Base-by-base conservation (phyloP, 2,329 filamentous ascomycete species). In the Neospermospora avenae region DNA sequence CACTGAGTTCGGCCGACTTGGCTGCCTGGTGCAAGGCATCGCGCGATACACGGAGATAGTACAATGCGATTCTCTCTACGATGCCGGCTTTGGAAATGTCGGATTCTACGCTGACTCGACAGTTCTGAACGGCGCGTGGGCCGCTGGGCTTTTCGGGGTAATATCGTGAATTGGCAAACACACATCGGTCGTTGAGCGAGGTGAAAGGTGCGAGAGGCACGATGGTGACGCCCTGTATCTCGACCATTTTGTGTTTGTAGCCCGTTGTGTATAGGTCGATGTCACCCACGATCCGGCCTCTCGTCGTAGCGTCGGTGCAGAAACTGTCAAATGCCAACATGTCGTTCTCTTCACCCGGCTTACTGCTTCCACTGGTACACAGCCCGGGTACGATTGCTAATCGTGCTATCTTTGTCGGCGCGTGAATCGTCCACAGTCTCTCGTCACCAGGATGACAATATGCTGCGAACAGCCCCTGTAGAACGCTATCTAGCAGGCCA, bases 401-500 rank as follows among this genome's bases (percentile, higher is more conserved):
- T 8, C 52, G 20, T 16, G 45, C n/a, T 20, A 71, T 66, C 6
- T 18, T 22, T 10, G 63, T 68, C 37, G 69, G 69, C 3, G 70
- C 55, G 28, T 66, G 62, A 4, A 69, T 25, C 18, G 63, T 56
- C 60, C 62, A 63, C 0, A 69, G 45, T 28, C 55, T 49, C 1
- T 57, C 65, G 54, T 71, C 69, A 11, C 45, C 61, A 10, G 69
- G 69, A 25, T 22, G 52, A 1, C 48, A 54, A 20, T 46, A 63
- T n/a, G 69, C 67, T 3, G 63, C 48, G 14, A 84, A 73, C 0
- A 77, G 76, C 0, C 77, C 77, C 57, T 86, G 83, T 22, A 86
- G 77, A 70, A 84, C 79, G 2, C 77, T 73, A 62, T 86, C 83
- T 16, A 86, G 73, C 0, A 80, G 82, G 2, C 80, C 77, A 0